Evolutionary conservation across 2,329 filamentous ascomycete genomes (phyloP), one percentile per base, ranked within the genome.

Genomic region (Colletotrichum eremochloae): DNA sequence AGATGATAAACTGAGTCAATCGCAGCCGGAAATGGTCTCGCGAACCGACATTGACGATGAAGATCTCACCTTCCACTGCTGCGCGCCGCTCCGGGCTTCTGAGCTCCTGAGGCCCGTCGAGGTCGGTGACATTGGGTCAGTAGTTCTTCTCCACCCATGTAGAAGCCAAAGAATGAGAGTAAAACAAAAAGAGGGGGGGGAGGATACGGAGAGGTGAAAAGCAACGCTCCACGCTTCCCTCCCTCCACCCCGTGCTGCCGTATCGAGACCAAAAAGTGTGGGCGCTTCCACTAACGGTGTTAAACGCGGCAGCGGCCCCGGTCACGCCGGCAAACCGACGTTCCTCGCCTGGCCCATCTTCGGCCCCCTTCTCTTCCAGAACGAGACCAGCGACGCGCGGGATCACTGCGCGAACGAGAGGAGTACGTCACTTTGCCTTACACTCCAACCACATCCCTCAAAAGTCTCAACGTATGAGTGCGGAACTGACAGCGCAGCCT

Each of bases 371-470:
- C 84, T 95, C 14, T 94, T 95, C 80, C 89, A 93, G 75, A 95
- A 95, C 76, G 88, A 91, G 74, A 88, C 88, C 74, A 93, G 91
- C 67, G 93, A 95, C 79, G 92, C 92, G 67, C 85, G 93, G 63
- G 93, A 95, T 75, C 92, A 95, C 81, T 93, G 92, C 78, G 93
- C 93, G 60, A 94, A 94, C 74, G 93, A 95, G 81, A 84, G 93
- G 80, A 95, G 88, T 89, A 78, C 66, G 82, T 75, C 36, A 12
- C 11, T 40, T 40, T 12, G 11, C 38, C 44, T 24, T n/a, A 46
- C 14, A 6, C 42, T 11, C 20, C 7, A 9, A n/a, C 2, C 44
- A 2, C 42, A 4, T 18, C 15, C 1, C 38, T 11, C 8, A 40
- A 40, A 40, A 40, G 8, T 15, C 24, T 31, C 50, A 52, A 52